Evolutionary conservation across 257 asterid genomes (phyloP).

Genomic region (Penstemon davidsonii): DNA sequence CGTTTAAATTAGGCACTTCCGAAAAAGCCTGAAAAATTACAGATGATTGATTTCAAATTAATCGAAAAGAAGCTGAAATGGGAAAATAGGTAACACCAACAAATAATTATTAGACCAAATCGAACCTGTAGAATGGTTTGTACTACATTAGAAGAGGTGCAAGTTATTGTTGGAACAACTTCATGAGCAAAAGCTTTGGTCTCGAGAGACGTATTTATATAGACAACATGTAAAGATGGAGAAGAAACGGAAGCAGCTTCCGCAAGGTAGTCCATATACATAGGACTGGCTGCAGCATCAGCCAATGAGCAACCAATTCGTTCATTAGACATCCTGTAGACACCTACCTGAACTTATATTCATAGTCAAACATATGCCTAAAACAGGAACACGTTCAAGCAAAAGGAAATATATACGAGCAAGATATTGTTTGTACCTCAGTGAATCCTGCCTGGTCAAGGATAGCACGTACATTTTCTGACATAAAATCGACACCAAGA

Average conservation of each 20-base stretch:
- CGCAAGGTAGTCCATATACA: constrained; percentile 80
- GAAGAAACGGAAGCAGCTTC: constrained; percentile 68
- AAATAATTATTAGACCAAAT: not conserved
- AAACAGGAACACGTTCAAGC: not conserved
- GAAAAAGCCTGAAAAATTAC: constrained; percentile 69
- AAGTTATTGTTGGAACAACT: constrained; percentile 94
- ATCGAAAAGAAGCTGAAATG: constrained; percentile 9
- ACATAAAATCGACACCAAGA: constrained; percentile 96
- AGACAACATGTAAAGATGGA: constrained; percentile 89
- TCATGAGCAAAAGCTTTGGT: constrained; percentile 92
- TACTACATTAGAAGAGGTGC: constrained; percentile 95
- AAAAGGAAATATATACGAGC: not conserved
- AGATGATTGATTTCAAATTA: constrained; percentile 15
- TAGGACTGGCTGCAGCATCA: constrained; percentile 93
- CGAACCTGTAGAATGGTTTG: constrained; percentile 87
- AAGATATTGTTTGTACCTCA: constrained; percentile 47
- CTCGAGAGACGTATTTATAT: constrained; percentile 91
- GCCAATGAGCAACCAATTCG: constrained; percentile 91
- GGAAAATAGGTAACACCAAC: constrained; percentile 10
- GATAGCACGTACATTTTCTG: constrained; percentile 96
- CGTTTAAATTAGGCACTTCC: constrained; percentile 65
- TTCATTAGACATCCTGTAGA: constrained; percentile 89
- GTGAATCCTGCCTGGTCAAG: constrained; percentile 95
- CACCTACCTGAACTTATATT: constrained; percentile 66
- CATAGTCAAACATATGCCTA: constrained; percentile 19